Conservation (phyloP, 805 yeast species). For the Wickerhamiella galacta region DNA sequence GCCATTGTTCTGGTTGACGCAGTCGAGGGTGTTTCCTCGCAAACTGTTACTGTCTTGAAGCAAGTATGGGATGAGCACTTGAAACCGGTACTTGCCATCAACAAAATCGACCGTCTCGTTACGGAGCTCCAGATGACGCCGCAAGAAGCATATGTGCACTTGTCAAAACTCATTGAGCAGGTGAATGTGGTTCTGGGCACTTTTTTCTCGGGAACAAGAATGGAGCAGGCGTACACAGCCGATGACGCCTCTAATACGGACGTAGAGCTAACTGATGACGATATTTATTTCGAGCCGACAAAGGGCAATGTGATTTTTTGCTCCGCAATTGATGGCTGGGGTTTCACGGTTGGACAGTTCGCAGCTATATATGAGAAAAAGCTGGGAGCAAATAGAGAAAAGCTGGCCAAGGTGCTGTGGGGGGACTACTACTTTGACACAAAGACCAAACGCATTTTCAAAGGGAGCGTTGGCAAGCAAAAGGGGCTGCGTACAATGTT, state of each 20-base stretch:
- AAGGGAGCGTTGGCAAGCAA: slow-evolving; percentile 32
- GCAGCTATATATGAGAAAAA: slow-evolving; percentile 73
- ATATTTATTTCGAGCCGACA: slow-evolving; percentile 73
- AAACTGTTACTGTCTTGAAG: slow-evolving; percentile 83
- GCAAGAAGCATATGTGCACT: slow-evolving; percentile 67
- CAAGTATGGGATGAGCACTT: slow-evolving; percentile 92
- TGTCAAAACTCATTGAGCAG: slow-evolving; percentile 68
- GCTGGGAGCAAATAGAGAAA: slow-evolving; percentile 66
- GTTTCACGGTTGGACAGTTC: slow-evolving; percentile 77
- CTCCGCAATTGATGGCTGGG: slow-evolving; percentile 94
- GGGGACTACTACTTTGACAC: slow-evolving; percentile 86
- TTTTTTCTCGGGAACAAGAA: slow-evolving; percentile 80
- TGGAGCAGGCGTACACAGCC: slow-evolving; percentile 57
- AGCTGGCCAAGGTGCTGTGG: slow-evolving; percentile 78
- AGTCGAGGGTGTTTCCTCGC: slow-evolving; percentile 97
- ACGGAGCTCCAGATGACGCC: slow-evolving; percentile 71
- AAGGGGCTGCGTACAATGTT: slow-evolving; percentile 63
- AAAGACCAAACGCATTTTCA: slow-evolving; percentile 68
- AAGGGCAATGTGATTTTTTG: slow-evolving; percentile 82
- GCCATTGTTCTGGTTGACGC: slow-evolving; percentile 91
- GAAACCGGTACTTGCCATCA: slow-evolving; percentile 73
- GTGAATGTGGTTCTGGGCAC: slow-evolving; percentile 91
- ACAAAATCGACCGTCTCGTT: slow-evolving; percentile 78
- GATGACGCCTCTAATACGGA: slow-evolving; percentile 35
- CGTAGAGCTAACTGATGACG: slow-evolving; percentile 57